Evolutionary conservation across 129 eudicot species (phyloP).

Genomic region (Ambrosia artemisiifolia): DNA sequence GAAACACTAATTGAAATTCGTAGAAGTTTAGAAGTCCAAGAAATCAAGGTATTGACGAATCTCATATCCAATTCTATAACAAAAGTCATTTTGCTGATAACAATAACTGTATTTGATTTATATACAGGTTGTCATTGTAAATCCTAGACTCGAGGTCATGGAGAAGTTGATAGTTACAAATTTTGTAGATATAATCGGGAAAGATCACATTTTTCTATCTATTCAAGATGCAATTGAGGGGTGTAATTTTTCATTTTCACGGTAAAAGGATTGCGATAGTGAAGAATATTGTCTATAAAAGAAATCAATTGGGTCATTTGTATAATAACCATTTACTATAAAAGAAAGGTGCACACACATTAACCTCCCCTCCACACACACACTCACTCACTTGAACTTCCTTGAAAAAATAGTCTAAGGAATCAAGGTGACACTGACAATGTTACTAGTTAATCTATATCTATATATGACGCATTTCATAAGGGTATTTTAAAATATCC

Average conservation of each 20-base stretch:
- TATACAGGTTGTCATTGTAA: conserved; percentile 58
- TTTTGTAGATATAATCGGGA: conserved; percentile 67
- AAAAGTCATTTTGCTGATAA: not conserved
- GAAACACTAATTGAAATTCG: conserved; percentile 64
- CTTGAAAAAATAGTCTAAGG: too few relatives aligned
- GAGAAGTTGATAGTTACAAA: conserved; percentile 65
- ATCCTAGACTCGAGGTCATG: conserved; percentile 80
- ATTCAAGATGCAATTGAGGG: conserved; percentile 68
- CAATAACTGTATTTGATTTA: not conserved
- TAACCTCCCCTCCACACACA: not conserved
- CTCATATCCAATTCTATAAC: not conserved
- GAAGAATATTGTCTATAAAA: conserved; percentile 15
- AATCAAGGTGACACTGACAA: too few relatives aligned
- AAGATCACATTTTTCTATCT: conserved; percentile 56
- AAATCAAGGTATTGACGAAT: conserved; percentile 48
- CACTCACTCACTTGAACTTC: too few relatives aligned
- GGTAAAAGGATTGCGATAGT: conserved; percentile 15
- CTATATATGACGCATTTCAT: too few relatives aligned
- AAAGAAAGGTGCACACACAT: not conserved
- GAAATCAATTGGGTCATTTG: not conserved
- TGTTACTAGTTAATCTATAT: too few relatives aligned
- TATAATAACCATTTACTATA: not conserved
- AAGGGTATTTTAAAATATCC: too few relatives aligned
- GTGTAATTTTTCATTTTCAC: conserved; percentile 45
- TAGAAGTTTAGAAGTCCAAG: conserved; percentile 46